Conservation (phyloP, 257 asterid species). For the Mentha longifolia region DNA sequence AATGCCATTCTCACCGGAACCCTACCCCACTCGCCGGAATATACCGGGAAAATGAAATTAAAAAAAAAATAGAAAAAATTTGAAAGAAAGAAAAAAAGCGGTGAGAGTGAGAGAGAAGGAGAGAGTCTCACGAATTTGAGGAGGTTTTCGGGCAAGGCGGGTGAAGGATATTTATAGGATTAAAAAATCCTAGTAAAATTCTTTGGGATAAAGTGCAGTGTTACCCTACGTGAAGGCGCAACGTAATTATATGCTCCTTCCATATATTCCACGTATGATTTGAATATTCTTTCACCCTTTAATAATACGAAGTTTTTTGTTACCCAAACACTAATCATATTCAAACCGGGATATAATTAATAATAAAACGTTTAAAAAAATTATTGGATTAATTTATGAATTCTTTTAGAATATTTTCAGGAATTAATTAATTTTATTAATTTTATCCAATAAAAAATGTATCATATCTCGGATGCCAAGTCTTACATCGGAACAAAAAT, state of each 20-base stretch:
- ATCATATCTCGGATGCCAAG: too few relatives aligned
- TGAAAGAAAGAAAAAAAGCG: constrained; percentile 7
- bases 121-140: constrained; percentile 25
- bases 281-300: constrained; percentile 1
- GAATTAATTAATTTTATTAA: too few relatives aligned
- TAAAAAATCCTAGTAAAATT: background rate
- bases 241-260: background rate
- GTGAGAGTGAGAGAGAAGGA: background rate
- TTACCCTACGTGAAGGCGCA: constrained; percentile 28
- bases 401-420: too few relatives aligned
- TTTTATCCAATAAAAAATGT: too few relatives aligned
- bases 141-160: constrained; percentile 17
- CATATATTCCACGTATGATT: background rate
- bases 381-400: too few relatives aligned
- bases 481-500: too few relatives aligned
- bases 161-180: constrained; percentile 38
- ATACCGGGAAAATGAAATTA: background rate
- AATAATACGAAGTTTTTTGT: background rate
- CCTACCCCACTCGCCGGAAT: constrained; percentile 38
- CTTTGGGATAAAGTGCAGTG: constrained; percentile 16
- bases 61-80: background rate
- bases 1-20: constrained; percentile 49
- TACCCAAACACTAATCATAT: background rate
- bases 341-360: background rate
- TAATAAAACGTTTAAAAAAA: too few relatives aligned